Evolutionary conservation across 23 red algal genomes (phyloP).

Genomic region (Pyropia haitanensis): DNA sequence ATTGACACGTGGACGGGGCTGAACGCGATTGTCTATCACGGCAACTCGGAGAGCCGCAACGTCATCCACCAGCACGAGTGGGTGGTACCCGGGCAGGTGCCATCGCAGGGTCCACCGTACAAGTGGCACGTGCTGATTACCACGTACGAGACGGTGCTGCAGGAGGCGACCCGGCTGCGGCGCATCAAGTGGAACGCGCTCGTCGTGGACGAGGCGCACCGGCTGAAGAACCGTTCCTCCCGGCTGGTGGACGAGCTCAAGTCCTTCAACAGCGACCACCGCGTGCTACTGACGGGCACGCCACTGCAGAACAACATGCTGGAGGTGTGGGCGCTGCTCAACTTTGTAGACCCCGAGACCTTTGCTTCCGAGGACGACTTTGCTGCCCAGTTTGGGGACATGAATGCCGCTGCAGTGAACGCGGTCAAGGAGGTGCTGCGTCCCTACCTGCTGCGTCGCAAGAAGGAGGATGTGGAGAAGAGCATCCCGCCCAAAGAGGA

Average conservation of each 20-base stretch:
- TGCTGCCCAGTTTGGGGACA: conserved; percentile 33
- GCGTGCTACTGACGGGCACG: conserved; percentile 56
- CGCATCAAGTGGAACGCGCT: conserved; percentile 31
- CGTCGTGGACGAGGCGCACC: conserved; percentile 62
- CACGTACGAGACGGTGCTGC: conserved; percentile 60
- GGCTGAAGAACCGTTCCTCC: conserved; percentile 51
- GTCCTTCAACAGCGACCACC: conserved; percentile 27
- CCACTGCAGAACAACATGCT: conserved; percentile 57
- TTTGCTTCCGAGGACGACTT: conserved; percentile 32
- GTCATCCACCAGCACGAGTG: conserved; percentile 61
- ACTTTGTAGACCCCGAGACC: conserved; percentile 44
- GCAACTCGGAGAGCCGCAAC: conserved; percentile 25
- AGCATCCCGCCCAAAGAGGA: conserved; percentile 66
- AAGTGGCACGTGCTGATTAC: conserved; percentile 57
- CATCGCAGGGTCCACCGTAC: conserved; percentile 8
- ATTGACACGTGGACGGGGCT: conserved; percentile 57
- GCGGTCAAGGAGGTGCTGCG: conserved; percentile 28
- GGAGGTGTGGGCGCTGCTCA: conserved; percentile 52
- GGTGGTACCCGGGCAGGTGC: conserved; percentile 6
- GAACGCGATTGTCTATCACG: conserved; percentile 65
- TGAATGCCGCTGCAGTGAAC: conserved; percentile 44
- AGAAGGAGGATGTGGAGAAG: conserved; percentile 72
- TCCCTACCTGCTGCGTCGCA: conserved; percentile 44
- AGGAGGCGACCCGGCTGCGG: conserved; percentile 26
- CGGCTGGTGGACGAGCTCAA: conserved; percentile 57